phyloP scores from a whole-genome alignment of 2,329 filamentous ascomycete species.

The Colletotrichum sp. region DNA sequence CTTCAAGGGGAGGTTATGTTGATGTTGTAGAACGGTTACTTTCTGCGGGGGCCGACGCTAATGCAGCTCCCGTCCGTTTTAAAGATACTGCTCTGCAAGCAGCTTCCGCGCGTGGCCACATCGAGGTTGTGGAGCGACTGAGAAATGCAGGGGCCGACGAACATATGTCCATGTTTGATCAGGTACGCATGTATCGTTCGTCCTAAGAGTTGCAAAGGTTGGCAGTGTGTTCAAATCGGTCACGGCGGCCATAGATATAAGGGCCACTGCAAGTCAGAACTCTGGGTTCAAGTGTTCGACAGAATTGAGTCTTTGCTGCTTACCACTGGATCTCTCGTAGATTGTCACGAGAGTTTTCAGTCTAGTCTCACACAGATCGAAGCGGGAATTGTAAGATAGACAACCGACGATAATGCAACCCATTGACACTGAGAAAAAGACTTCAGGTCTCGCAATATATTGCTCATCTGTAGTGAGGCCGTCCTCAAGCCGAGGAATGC shows the following conservation, averaged over 20 bases:
- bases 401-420: rapidly evolving
- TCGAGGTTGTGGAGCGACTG: not conserved
- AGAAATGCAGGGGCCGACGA: no score
- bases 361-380: not conserved
- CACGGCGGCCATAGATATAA: rapidly evolving
- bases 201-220: not conserved
- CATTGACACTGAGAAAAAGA: rapidly evolving
- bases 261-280: rapidly evolving
- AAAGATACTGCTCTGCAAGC: no score
- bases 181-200: no score
- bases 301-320: not conserved
- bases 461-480: not conserved
- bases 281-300: not conserved
- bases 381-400: not conserved
- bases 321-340: not conserved
- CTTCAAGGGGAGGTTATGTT: no score
- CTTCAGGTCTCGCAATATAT: not conserved
- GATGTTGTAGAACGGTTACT: no score
- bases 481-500: not conserved
- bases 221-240: not conserved
- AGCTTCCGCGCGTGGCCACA: not conserved
- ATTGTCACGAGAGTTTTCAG: not conserved
- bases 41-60: no score
- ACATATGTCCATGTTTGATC: no score
- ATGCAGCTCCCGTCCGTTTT: no score